Evolutionary conservation across 148 eudicot genomes (phyloP), one percentile per base, ranked within the genome.

Genomic region (Pouteria glomerata): DNA sequence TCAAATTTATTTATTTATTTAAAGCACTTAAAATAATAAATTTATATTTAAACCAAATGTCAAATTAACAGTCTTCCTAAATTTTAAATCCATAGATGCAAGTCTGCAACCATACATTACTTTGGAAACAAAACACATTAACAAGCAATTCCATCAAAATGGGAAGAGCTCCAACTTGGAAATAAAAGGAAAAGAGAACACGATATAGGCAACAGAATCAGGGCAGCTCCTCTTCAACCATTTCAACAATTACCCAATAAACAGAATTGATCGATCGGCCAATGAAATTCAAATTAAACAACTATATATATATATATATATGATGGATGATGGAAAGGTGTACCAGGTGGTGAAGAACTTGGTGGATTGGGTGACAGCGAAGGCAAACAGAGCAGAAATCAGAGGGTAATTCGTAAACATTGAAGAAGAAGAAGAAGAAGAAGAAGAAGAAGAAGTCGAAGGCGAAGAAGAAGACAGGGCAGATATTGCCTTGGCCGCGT

Each of bases 261-360:
- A 26, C n/a, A 26, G 3, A 65, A 26, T 13, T 42, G 4, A 44
- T 14, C 52, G 10, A 35, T 7, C 27, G 19, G 27, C 47, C 39
- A 66, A 45, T 18, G 15, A 30, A 47, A 10, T 31, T 61, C 26
- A 61, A 61, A 60, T 33, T 7, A 60, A 60, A 60, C 64, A 33
- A 60, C 64, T 33, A 6, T 33, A 19, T 42, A 31, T 31, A 3
- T 3, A n/a, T n/a, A 61, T 24, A 34, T 18, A n/a, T n/a, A n/a
- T n/a, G n/a, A n/a, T n/a, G n/a, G n/a, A n/a, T n/a, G n/a, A n/a
- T n/a, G n/a, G n/a, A n/a, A n/a, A n/a, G n/a, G n/a, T n/a, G n/a
- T 70, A 79, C 82, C 82, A 57, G 61, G 78, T 0, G 47, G 82
- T 68, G 72, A 79, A 30, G 72, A 79, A 57, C 63, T 79, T 79